Base-by-base conservation (phyloP, 768 basidiomycete species). In the Tricholoma furcatifolium region DNA sequence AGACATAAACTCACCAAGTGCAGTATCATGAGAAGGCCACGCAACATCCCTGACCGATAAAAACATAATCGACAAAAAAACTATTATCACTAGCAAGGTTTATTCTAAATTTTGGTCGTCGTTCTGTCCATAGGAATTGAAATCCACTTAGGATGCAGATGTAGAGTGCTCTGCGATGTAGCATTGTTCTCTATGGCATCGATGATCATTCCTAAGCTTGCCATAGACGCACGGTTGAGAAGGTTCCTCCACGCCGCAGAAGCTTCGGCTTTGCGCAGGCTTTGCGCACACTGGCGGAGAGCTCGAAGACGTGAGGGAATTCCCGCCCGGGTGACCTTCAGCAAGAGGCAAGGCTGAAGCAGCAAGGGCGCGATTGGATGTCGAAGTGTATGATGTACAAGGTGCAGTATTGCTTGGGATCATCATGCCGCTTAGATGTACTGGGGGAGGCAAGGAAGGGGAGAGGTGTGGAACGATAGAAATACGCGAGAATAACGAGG, bases 401-500 rank as follows among this genome's bases (percentile, higher is more conserved):
- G 56, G 47, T 14, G 36, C 30, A 35, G 11, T n/a, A 20, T 9
- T 1, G 31, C 24, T 1, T 36, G 31, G 40, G 2, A 42, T 34
- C 17, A 23, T 6, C 36, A 52, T 43, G 2, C 32, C 35, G 9
- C 27, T 30, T 32, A 46, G 24, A 38, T 57, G 47, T 20, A 47
- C 39, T n/a, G 55, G 53, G 9, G 55, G 50, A 3, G 44, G 41
- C 6, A 34, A 12, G 34, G 53, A 50, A 31, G 43, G 31, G n/a
- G 48, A 34, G 31, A 61, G 21, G 35, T 50, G 47, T 8, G 60
- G 60, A 4, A 61, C 24, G 14, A 57, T 46, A 17, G 60, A 56
- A 24, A 51, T 51, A 12, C 58, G 60, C 23, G 57, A 55, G 18
- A 59, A 61, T 39, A 61, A 50, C 5, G 54, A 50, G 12, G 41